Percentiles rank a stretch among this genome's conserved stretches.
These are phyloP conservation scores for Penicillium riverlandense DNA, from an alignment of 495 filamentous ascomycete species.

Conservation along the genomic window DNA sequence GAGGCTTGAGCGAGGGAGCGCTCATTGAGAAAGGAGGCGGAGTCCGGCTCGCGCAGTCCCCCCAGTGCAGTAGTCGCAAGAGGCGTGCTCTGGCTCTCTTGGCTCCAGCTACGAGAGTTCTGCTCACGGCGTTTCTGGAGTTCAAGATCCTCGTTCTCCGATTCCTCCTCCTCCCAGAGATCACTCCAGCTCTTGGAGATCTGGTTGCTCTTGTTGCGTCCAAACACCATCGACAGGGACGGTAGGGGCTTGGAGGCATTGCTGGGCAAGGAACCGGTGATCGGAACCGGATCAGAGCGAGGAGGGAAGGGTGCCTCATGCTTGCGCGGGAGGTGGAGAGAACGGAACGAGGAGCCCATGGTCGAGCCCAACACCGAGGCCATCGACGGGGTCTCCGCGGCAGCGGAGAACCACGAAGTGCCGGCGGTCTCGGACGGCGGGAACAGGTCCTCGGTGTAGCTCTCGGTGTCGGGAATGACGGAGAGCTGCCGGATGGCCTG, in stretches of 20 bases:
- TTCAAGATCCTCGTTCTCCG: conserved; percentile 49
- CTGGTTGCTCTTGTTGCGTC: conserved; percentile 47
- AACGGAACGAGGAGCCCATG: conserved; percentile 62
- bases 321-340: conserved; percentile 42
- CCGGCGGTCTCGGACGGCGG: conserved; percentile 65
- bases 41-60: conserved; percentile 37
- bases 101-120: conserved; percentile 76
- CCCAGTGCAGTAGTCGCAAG: conserved; percentile 13
- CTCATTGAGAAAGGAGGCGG: conserved; percentile 45
- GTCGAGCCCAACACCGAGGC: conserved; percentile 72
- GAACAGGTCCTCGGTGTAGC: conserved; percentile 84
- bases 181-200: conserved; percentile 98
- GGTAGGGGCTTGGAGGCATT: conserved; percentile 56
- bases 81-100: conserved; percentile 53
- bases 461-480: conserved; percentile 70
- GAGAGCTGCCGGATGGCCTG: conserved; percentile 79
- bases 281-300: conserved; percentile 47
- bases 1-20: conserved; percentile 11
- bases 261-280: conserved; percentile 74
- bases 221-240: conserved; percentile 70
- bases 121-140: conserved; percentile 59
- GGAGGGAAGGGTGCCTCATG: conserved; percentile 28
- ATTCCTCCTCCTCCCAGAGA: conserved; percentile 87
- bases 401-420: conserved; percentile 65
- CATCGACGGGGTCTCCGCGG: conserved; percentile 66